These are phyloP conservation scores for Orychophragmus violaceus DNA, from an alignment of 345 rosid species.

Conservation along the genomic window DNA sequence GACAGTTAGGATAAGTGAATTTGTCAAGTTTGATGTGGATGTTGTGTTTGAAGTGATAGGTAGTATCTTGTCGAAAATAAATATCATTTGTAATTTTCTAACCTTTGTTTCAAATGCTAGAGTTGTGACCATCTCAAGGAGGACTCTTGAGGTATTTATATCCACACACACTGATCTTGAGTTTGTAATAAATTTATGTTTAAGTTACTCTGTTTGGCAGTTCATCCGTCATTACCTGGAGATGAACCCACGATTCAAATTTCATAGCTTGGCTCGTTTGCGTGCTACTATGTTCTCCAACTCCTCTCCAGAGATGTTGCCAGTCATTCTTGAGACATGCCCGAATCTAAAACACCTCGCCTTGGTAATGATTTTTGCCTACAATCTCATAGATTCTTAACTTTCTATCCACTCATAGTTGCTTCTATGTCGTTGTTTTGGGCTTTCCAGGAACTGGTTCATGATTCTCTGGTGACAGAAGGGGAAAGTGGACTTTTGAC, in stretches of 20 bases:
- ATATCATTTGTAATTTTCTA: neutral
- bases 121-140: conserved; percentile 14
- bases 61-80: neutral
- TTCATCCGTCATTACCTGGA: neutral
- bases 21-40: conserved; percentile 6
- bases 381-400: neutral
- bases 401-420: neutral
- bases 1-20: neutral
- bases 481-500: neutral
- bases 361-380: conserved; percentile 9
- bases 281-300: neutral
- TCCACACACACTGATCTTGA: neutral
- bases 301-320: conserved; percentile 6
- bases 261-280: conserved; percentile 1
- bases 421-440: neutral
- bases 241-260: neutral
- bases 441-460: neutral
- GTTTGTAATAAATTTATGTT: neutral
- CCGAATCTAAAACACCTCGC: conserved; percentile 20
- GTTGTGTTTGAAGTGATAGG: neutral
- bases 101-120: neutral
- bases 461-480: neutral
- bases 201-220: neutral
- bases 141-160: conserved; percentile 7
- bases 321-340: conserved; percentile 7